Evolutionary conservation across 805 yeast species (phyloP).

Genomic region (Osmozyma mogii): DNA sequence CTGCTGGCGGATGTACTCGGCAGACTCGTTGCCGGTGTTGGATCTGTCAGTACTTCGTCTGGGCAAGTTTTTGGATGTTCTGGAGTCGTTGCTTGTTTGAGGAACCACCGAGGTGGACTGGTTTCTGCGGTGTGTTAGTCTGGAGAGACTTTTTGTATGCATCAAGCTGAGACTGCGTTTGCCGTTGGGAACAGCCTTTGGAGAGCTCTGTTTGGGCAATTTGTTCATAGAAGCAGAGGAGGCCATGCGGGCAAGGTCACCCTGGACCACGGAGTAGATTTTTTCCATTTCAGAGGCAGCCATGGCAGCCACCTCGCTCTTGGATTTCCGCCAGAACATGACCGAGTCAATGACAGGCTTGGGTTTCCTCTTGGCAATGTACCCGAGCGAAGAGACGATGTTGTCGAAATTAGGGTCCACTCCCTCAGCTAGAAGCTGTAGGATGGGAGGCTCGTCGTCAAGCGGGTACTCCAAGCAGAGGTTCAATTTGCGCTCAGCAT

Average conservation of each 20-base stretch:
- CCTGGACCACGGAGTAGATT: conserved; percentile 20
- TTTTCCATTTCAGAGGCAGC: conserved; percentile 36
- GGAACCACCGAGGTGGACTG: conserved; percentile 42
- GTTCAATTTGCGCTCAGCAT: conserved; percentile 82
- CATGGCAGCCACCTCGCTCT: conserved; percentile 69
- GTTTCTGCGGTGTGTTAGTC: conserved; percentile 39
- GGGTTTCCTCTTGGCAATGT: conserved; percentile 82
- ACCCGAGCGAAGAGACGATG: conserved; percentile 79
- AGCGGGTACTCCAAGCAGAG: conserved; percentile 59
- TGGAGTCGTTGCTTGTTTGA: no score
- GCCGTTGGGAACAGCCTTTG: conserved; percentile 26
- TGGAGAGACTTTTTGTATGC: conserved; percentile 32
- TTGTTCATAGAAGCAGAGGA: neutral
- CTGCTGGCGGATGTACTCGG: conserved; percentile 15
- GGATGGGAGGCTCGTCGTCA: conserved; percentile 67
- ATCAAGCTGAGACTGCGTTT: conserved; percentile 34
- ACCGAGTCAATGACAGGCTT: conserved; percentile 95
- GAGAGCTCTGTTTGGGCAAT: conserved; percentile 41
- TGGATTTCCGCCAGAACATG: conserved; percentile 96
- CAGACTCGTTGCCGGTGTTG: conserved; percentile 1
- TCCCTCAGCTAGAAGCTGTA: conserved; percentile 72
- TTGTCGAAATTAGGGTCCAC: conserved; percentile 81
- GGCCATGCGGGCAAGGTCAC: neutral
- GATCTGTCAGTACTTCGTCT: neutral
- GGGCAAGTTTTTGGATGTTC: neutral